Evolutionary conservation across 139 green algal species (phyloP), one percentile per base, ranked within the genome.

Genomic region (Penium margaritaceum): DNA sequence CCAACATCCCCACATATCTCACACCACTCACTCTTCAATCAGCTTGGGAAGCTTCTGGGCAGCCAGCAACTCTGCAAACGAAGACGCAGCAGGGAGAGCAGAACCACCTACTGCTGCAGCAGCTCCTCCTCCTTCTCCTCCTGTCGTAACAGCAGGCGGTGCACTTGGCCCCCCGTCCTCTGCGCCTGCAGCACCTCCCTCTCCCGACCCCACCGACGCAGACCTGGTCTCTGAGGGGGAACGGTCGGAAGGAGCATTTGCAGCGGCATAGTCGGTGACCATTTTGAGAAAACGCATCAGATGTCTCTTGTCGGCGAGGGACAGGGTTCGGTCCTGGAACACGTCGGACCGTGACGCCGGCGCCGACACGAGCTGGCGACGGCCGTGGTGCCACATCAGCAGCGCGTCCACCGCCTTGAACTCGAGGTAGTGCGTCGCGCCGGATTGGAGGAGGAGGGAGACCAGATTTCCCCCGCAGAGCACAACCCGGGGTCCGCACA

Each of bases 371-470:
- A 90, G 72, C 51, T 21, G 19, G 2, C 24, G 19, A 19, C 2
- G 19, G 15, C 55, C 55, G 21, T 29, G 29, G 15, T 34, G 29
- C 55, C 55, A 65, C 21, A 24, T n/a, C 21, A 24, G 30, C 29
- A 34, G 27, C 1, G 55, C 55, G 1, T 65, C 21, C 27, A 65
- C 55, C 21, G 27, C 29, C 58, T 83, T 83, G 63, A 83, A 83
- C 65, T 95, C 91, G 14, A 92, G 67, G 75, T 95, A 95, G 66
- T 92, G 75, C 64, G 91, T 86, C 1, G 87, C 86, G 7, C 85
- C 83, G 38, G 73, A 82, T 21, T 30, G 36, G 34, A 95, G 67
- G 36, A 96, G 75, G 47, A 86, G 35, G 27, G 90, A 80, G 21
- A 94, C 87, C 30, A 91, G 57, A 0, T 72, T 29, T 27, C 89